phyloP scores from a whole-genome alignment of 257 asterid genomes.

The Anisodus acutangulus region DNA sequence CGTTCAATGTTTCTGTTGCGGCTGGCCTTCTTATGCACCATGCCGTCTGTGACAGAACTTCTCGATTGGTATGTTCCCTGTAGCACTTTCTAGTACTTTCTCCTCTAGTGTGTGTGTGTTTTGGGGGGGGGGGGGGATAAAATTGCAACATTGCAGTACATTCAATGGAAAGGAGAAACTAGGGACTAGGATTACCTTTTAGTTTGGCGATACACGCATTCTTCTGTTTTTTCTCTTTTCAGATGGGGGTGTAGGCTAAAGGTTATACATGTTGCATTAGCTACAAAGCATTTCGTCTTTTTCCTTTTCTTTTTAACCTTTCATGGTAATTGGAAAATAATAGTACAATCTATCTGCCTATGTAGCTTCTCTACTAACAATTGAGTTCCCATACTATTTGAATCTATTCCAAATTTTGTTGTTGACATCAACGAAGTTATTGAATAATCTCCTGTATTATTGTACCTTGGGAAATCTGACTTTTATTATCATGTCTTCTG shows the following conservation, averaged over 20 bases:
- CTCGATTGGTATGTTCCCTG: conserved; percentile 61
- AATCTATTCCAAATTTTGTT: background rate
- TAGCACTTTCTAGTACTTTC: background rate
- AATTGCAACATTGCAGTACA: background rate
- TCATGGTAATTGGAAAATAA: background rate
- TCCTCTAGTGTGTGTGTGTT: background rate
- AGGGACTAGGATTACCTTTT: conserved; percentile 3
- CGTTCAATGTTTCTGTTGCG: conserved; percentile 95
- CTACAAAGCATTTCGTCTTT: background rate
- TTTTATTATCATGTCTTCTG: background rate
- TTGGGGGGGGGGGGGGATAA: background rate
- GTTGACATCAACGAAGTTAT: background rate
- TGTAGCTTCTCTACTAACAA: background rate
- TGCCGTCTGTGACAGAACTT: conserved; percentile 77
- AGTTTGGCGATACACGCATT: background rate
- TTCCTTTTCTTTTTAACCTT: background rate
- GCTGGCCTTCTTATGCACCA: conserved; percentile 98
- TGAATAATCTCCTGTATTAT: background rate
- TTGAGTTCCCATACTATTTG: background rate
- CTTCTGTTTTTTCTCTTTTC: background rate
- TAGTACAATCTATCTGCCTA: background rate
- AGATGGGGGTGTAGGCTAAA: background rate
- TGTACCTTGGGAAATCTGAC: background rate
- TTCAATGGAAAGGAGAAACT: background rate
- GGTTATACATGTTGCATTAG: background rate